Base-by-base conservation (phyloP, 768 basidiomycete genomes). In the Pleurotus pulmonarius region DNA sequence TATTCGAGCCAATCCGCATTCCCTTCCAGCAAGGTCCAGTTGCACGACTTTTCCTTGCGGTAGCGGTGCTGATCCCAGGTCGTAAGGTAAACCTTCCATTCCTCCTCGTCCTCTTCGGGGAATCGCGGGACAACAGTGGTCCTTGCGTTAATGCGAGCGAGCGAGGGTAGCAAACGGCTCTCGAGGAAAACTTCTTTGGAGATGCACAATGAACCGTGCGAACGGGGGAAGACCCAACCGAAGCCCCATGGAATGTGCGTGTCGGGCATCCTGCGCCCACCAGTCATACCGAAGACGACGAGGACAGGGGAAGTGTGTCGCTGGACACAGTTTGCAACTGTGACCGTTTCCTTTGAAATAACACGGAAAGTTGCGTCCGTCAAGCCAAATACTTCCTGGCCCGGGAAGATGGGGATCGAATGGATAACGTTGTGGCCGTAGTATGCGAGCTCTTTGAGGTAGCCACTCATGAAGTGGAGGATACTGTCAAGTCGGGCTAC, bases 141-240 rank as follows among this genome's bases (percentile, higher is more conserved):
- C 49, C 46, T 51, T 12, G 46, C 48, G 46, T 63, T 63, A 41
- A 63, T 38, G 24, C 26, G 11, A 20, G 55, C 40, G 22, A 63
- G 55, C 29, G 26, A 29, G 12, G 41, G 34, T 15, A 63, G 45
- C 7, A 63, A 53, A 29, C 62, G 57, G 25, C 49, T 49, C 25
- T 63, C 58, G 26, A 63, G 62, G 58, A 61, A 63, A 15, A 46
- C 48, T 18, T 45, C 53, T 29, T 58, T 48, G 16, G 62, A 61
- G 16, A 63, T 13, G 20, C 46, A 54, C 20, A 63, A 45, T 16
- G 57, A 46, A n/a, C 62, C 62, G 46, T 59, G 53, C 37, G 57
- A 59, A 24, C 57, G 47, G 15, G 46, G 39, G 46, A 56, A 43
- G 46, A 47, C 48, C 29, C 48, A 61, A 13, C 49, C 57, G 38